Conservation (phyloP, 345 rosid species). For the Gossypium thurberi region DNA sequence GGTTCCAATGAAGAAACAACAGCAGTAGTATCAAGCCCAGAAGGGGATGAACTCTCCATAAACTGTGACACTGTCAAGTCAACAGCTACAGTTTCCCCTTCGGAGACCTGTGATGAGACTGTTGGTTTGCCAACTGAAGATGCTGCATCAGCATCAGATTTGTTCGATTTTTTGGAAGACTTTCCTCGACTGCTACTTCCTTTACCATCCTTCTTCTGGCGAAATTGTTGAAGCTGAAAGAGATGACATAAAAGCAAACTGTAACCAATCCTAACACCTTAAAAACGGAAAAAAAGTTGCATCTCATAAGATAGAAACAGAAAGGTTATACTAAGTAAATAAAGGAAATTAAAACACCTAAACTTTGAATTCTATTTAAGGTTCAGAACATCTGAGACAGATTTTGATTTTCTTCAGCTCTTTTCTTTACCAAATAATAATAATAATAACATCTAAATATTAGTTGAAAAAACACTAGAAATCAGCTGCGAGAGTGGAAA, state of each 20-base stretch:
- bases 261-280: background rate
- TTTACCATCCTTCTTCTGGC: constrained; percentile 83
- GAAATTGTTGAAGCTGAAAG: constrained; percentile 87
- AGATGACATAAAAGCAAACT: constrained; percentile 10
- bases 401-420: background rate
- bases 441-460: background rate
- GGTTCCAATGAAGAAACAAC: constrained; percentile 25
- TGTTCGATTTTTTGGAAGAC: constrained; percentile 58
- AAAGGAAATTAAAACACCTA: background rate
- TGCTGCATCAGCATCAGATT: constrained; percentile 37
- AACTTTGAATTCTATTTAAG: background rate
- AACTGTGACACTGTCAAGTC: constrained; percentile 33
- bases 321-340: background rate
- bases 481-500: background rate
- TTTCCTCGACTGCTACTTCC: constrained; percentile 66
- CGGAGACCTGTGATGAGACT: constrained; percentile 22
- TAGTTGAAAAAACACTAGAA: background rate
- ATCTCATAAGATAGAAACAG: background rate
- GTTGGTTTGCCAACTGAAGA: constrained; percentile 21
- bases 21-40: constrained; percentile 26
- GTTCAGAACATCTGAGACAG: background rate
- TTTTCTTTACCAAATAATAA: background rate
- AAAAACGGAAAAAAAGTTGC: background rate
- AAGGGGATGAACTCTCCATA: constrained; percentile 21
- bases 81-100: constrained; percentile 31